These are phyloP conservation scores for Trametes elegans DNA, from an alignment of 768 basidiomycete species.

Conservation along the genomic window DNA sequence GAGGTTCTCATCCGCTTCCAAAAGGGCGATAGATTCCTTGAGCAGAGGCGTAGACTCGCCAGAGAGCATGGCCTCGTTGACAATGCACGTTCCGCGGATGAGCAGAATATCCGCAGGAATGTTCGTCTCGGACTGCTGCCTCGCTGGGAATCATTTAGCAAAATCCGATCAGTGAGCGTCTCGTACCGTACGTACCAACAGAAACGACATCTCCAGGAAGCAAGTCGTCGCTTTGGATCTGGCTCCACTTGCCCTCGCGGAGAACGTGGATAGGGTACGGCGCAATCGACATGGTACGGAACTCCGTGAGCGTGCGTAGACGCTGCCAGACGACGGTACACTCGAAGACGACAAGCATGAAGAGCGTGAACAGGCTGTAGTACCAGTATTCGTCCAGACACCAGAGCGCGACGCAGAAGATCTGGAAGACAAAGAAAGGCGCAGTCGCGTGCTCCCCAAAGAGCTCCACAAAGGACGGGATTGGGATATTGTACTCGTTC, in stretches of 20 bases:
- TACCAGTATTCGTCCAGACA: slow-evolving; percentile 99
- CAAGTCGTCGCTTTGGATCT: slow-evolving; percentile 80
- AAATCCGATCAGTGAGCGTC: not conserved
- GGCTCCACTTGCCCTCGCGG: slow-evolving; percentile 77
- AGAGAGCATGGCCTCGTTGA: slow-evolving; percentile 99
- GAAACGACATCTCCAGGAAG: slow-evolving; percentile 90
- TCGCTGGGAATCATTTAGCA: slow-evolving; percentile 39
- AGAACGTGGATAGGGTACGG: slow-evolving; percentile 86
- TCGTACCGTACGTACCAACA: slow-evolving; percentile 66
- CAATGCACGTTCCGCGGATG: slow-evolving; percentile 90
- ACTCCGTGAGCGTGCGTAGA: slow-evolving; percentile 90
- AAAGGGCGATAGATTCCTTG: slow-evolving; percentile 90
- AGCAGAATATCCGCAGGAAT: slow-evolving; percentile 93
- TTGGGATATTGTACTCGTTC: slow-evolving; percentile 96
- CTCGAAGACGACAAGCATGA: slow-evolving; percentile 98
- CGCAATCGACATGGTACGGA: slow-evolving; percentile 92
- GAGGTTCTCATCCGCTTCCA: slow-evolving; percentile 69
- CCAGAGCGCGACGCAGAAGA: slow-evolving; percentile 98
- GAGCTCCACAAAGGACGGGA: slow-evolving; percentile 89
- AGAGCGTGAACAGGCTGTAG: slow-evolving; percentile 94
- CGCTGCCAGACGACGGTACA: slow-evolving; percentile 99
- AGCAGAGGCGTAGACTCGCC: slow-evolving; percentile 97
- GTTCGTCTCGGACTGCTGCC: slow-evolving; percentile 75
- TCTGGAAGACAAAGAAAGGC: slow-evolving; percentile 98
- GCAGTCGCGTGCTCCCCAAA: slow-evolving; percentile 97